Evolutionary conservation across 495 filamentous ascomycete genomes (phyloP), one percentile per base, ranked within the genome.

Genomic region (Filosporella fistucella): DNA sequence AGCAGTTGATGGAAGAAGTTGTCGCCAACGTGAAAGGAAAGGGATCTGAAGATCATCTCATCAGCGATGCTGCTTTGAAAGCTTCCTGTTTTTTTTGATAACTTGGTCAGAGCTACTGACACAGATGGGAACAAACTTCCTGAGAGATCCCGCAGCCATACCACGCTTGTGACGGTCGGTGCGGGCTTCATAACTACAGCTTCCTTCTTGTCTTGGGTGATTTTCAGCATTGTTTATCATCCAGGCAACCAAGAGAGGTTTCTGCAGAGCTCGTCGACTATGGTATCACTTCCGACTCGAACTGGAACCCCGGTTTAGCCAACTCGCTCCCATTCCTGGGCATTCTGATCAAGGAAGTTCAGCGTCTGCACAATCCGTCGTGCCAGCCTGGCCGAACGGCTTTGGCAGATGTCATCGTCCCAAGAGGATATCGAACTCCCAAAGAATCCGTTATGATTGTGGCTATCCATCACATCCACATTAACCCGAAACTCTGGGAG

Each of bases 331-430:
- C 50, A 1, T 77, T 71, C 50, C 64, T 76, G n/a, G 76, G 77
- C 47, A 71, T 70, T 17, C 77, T 68, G 54, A 63, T 82, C 65
- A 78, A 82, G 58, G 78, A 81, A 56, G 72, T 66, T 0, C 77
- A 76, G 47, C 68, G 77, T 2, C 63, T 67, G 3, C 76, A 81
- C 62, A 78, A 75, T 43, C 68, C 78, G 1, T 71, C 67, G 5
- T 81, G 70, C 59, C 76, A 81, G 49, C 69, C 78, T 0, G 75
- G 64, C 2, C 71, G 78, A 7, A 80, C 68, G 2, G 61, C 75
- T 12, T 71, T 70, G 47, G 55, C 55, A 0, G 76, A 80, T 40
- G 50, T 76, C 3, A 59, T 80, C 13, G 58, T 82, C 0, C 78
- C 78, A 0, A 76, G 76, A 0, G 77, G 77, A 1, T 82, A 77